Evolutionary conservation across 257 asterid genomes (phyloP).

Genomic region (Lycium ferocissimum): DNA sequence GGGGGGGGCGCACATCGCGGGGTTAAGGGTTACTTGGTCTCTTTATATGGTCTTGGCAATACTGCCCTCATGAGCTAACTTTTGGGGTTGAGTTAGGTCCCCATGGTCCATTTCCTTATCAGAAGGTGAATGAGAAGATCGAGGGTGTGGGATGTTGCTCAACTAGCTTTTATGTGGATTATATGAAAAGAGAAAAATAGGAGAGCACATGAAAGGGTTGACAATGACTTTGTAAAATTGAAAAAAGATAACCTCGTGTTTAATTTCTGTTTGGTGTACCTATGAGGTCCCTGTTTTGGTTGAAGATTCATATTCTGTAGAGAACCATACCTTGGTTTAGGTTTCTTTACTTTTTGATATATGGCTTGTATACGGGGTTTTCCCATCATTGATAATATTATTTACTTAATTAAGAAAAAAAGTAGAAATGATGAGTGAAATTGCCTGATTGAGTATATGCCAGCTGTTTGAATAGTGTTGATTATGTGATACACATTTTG

Average conservation of each 20-base stretch:
- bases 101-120: background rate
- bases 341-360: constrained; percentile 2
- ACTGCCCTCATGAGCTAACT: background rate
- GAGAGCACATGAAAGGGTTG: background rate
- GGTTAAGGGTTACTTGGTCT: background rate
- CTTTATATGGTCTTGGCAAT: background rate
- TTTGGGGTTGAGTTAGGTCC: background rate
- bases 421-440: background rate
- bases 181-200: background rate
- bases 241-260: background rate
- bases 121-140: background rate
- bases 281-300: constrained; percentile 10
- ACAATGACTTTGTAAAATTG: background rate
- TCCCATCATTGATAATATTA: background rate
- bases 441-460: background rate
- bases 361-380: background rate
- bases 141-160: background rate
- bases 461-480: constrained; percentile 18
- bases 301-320: background rate
- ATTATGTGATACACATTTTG: background rate
- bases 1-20: background rate
- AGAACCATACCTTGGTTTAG: background rate
- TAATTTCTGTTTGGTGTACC: background rate
- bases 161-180: constrained; percentile 5
- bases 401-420: background rate